These are phyloP conservation scores for Cystobasidium onofrii DNA, from an alignment of 768 basidiomycete species.

Conservation along the genomic window DNA sequence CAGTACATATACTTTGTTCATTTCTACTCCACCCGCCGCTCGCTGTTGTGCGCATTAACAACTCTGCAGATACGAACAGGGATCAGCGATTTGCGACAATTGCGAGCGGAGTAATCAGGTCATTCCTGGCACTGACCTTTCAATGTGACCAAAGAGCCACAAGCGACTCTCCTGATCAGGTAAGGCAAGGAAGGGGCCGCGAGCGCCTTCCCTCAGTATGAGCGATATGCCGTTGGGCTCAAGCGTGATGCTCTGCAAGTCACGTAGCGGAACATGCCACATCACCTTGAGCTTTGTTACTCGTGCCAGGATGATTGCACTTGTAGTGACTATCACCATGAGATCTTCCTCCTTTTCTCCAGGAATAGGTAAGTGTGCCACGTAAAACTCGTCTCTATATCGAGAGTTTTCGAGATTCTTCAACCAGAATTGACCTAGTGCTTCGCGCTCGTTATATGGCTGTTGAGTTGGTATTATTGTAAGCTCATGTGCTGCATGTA, in stretches of 20 bases:
- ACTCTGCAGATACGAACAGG: background rate
- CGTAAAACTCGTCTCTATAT: slow-evolving; percentile 29
- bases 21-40: slow-evolving; percentile 10
- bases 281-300: slow-evolving; percentile 72
- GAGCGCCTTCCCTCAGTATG: slow-evolving; percentile 59
- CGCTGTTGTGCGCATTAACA: slow-evolving; percentile 8
- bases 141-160: slow-evolving; percentile 40
- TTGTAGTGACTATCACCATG: slow-evolving; percentile 57
- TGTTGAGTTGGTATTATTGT: slow-evolving; percentile 43
- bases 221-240: slow-evolving; percentile 79
- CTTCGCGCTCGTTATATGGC: slow-evolving; percentile 84
- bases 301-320: slow-evolving; percentile 72
- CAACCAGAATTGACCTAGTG: slow-evolving; percentile 93
- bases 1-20: background rate
- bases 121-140: slow-evolving; percentile 28
- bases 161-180: slow-evolving; percentile 36
- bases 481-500: background rate
- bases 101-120: background rate
- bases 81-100: no score
- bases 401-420: slow-evolving; percentile 78
- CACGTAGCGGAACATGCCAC: slow-evolving; percentile 83
- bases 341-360: slow-evolving; percentile 38
- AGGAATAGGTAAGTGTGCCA: slow-evolving; percentile 38
- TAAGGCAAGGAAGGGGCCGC: slow-evolving; percentile 50
- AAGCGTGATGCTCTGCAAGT: slow-evolving; percentile 75